These are phyloP conservation scores for Quercus berberidifolia DNA, from an alignment of 306 rosid species.

Conservation along the genomic window DNA sequence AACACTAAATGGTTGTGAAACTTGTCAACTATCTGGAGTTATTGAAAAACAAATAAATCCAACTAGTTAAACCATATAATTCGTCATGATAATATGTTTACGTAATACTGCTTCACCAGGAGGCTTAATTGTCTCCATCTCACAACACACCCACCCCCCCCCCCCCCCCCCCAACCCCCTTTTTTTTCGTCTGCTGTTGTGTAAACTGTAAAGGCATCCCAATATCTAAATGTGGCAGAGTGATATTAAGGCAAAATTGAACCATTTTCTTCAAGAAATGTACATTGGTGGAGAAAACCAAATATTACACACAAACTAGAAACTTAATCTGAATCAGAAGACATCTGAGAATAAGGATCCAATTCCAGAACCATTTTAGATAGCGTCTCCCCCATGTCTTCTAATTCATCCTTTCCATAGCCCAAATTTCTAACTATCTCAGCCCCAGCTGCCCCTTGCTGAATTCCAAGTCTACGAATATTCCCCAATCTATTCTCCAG, in stretches of 20 bases:
- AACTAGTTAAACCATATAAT: too few species aligned
- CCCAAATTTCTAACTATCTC: conserved; percentile 75
- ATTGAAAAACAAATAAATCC: too few species aligned
- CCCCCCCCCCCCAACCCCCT: too few species aligned
- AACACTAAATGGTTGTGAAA: too few species aligned
- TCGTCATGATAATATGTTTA: too few species aligned
- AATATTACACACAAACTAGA: neutral
- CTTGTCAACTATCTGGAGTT: too few species aligned
- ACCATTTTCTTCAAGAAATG: neutral
- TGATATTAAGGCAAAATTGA: neutral
- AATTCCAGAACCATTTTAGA: conserved; percentile 62
- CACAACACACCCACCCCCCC: too few species aligned
- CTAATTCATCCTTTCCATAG: conserved; percentile 65
- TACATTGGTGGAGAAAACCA: neutral
- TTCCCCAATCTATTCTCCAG: conserved; percentile 60
- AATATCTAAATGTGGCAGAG: neutral
- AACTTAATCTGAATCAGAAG: conserved; percentile 80
- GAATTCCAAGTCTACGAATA: conserved; percentile 53
- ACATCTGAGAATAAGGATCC: conserved; percentile 42
- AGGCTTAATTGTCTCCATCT: too few species aligned
- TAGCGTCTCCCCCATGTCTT: conserved; percentile 75
- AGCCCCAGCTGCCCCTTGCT: conserved; percentile 63
- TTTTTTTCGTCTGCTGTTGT: too few species aligned
- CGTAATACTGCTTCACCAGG: too few species aligned
- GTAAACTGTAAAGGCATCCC: too few species aligned